Percentiles rank a stretch among this genome's conserved stretches.
phyloP scores from a whole-genome alignment of 805 yeast species.

The Gaillardinia entomophila region DNA sequence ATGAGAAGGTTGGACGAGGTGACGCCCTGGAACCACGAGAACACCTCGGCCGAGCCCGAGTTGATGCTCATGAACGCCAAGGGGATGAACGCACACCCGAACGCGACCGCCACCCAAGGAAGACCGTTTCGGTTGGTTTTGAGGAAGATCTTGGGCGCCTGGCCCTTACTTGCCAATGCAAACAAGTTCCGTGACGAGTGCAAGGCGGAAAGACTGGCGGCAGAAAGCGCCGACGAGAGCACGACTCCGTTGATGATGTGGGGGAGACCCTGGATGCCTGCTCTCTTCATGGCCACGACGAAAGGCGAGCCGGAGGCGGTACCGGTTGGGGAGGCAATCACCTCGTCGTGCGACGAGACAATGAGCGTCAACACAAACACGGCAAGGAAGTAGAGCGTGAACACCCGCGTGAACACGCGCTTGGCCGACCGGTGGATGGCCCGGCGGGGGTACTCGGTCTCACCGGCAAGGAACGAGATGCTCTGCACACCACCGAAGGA shows the following conservation, averaged over 20 bases:
- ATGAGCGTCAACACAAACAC: conserved; percentile 28
- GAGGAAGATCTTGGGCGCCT: conserved; percentile 31
- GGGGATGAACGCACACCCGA: conserved; percentile 23
- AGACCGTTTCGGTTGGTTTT: conserved; percentile 26
- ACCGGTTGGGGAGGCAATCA: conserved; percentile 20
- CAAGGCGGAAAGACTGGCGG: conserved; percentile 24
- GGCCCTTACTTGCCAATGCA: conserved; percentile 31
- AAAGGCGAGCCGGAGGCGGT: conserved; percentile 32
- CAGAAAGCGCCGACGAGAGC: conserved; percentile 34
- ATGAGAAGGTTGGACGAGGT: conserved; percentile 24
- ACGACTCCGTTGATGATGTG: conserved; percentile 34
- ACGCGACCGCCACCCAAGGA: conserved; percentile 17
- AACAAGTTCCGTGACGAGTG: conserved; percentile 26
- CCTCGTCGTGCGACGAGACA: conserved; percentile 22
- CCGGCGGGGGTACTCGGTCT: conserved; percentile 27
- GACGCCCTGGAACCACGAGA: conserved; percentile 29
- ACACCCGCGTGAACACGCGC: conserved; percentile 23
- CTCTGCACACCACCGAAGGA: conserved; percentile 27
- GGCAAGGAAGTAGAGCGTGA: conserved; percentile 21
- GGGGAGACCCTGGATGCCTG: conserved; percentile 28
- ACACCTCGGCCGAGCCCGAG: conserved; percentile 19
- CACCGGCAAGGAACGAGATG: conserved; percentile 22
- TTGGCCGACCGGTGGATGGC: conserved; percentile 22
- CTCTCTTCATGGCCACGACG: conserved; percentile 32
- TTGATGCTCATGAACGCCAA: conserved; percentile 29